phyloP scores from a whole-genome alignment of 192 early-diverging fungal genomes.

The Coemansia sp. region DNA sequence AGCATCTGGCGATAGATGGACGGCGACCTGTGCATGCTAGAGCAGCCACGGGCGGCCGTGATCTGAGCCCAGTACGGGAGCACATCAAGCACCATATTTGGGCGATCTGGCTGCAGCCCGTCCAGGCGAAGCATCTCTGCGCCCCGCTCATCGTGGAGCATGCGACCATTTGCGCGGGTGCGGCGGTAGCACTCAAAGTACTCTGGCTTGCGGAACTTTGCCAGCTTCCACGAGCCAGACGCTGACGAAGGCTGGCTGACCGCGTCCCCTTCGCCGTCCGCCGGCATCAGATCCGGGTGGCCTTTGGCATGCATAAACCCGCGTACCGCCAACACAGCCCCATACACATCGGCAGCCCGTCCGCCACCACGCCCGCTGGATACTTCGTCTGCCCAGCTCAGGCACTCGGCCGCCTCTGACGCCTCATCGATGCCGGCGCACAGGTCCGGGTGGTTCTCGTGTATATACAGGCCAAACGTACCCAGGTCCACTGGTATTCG shows the following conservation, averaged over 20 bases:
- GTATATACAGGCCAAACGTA: slow-evolving; percentile 52
- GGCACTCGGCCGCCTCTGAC: slow-evolving; percentile 37
- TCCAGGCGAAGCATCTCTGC: slow-evolving; percentile 6
- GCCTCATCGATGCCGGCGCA: slow-evolving; percentile 48
- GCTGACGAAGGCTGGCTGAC: too few relatives aligned
- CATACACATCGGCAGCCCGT: slow-evolving; percentile 6
- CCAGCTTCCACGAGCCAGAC: slow-evolving; percentile 1
- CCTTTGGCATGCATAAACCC: slow-evolving; percentile 25
- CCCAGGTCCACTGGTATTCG: slow-evolving; percentile 51
- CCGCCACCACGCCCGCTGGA: neutral
- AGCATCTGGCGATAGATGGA: neutral
- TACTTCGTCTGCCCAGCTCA: slow-evolving; percentile 50
- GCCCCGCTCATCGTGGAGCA: slow-evolving; percentile 5
- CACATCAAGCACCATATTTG: slow-evolving; percentile 5
- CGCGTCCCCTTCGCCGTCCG: neutral
- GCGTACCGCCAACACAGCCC: slow-evolving; percentile 18
- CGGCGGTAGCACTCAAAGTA: slow-evolving; percentile 30
- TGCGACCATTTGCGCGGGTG: neutral
- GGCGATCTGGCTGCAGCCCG: slow-evolving; percentile 2
- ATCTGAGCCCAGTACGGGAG: slow-evolving; percentile 26
- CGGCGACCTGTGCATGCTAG: neutral
- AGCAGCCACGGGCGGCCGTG: neutral
- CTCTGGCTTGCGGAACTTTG: slow-evolving; percentile 21
- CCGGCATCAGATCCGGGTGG: slow-evolving; percentile 4
- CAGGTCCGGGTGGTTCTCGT: slow-evolving; percentile 55